Conservation (phyloP, 2,329 filamentous ascomycete genomes). For the Neopestalotiopsis sp. region DNA sequence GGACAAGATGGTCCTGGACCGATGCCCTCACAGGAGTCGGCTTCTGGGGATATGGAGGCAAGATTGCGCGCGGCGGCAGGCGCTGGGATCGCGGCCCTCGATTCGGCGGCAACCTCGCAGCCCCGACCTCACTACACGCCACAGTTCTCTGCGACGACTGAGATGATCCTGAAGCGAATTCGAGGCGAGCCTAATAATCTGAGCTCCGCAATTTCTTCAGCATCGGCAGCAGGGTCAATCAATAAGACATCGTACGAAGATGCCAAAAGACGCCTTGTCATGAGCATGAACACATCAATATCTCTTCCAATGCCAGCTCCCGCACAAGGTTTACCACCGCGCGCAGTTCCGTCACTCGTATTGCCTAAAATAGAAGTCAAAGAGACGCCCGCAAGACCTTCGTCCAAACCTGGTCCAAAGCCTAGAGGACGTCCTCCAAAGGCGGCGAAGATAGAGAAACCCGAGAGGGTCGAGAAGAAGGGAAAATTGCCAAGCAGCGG, state of each 20-base stretch:
- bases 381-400: background rate
- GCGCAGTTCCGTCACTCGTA: conserved; percentile 19
- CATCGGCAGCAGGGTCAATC: conserved; percentile 38
- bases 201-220: conserved; percentile 40
- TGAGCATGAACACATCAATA: conserved; percentile 45
- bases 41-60: background rate
- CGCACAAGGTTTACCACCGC: conserved; percentile 18
- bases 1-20: background rate
- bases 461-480: conserved; percentile 20
- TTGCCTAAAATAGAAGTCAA: background rate
- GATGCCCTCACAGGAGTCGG: background rate
- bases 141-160: conserved; percentile 42
- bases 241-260: conserved; percentile 44
- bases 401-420: conserved; percentile 13
- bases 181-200: conserved; percentile 41
- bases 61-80: background rate
- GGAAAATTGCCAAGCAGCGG: conserved; percentile 28
- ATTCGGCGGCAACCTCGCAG: conserved; percentile 28
- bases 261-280: conserved; percentile 44
- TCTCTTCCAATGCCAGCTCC: conserved; percentile 42
- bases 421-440: conserved; percentile 25
- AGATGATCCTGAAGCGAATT: conserved; percentile 47
- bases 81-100: conserved; percentile 21
- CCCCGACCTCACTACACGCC: conserved; percentile 36
- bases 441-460: conserved; percentile 4